A percentile compares a stretch with the other conserved stretches of the same genome.
Evolutionary conservation across 768 basidiomycete species (phyloP).

Genomic region (Suillus placidus): DNA sequence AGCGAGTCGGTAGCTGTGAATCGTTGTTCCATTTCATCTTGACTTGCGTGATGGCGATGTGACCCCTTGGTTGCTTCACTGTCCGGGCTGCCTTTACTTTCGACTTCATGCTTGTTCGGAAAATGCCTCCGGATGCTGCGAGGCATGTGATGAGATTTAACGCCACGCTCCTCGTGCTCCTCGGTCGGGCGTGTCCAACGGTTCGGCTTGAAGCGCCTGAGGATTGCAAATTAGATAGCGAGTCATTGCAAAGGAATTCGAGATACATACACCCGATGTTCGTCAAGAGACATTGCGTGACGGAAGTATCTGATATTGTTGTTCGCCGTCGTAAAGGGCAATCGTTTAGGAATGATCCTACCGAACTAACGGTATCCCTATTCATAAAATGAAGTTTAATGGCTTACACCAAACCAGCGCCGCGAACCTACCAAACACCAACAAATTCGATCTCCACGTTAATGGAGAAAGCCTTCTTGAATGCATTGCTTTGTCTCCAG

Average conservation of each 20-base stretch:
- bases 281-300: conserved; percentile 72
- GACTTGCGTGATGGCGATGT: conserved; percentile 12
- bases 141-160: conserved; percentile 55
- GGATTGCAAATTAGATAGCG: conserved; percentile 40
- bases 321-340: conserved; percentile 70
- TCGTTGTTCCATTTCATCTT: conserved; percentile 44
- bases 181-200: conserved; percentile 45
- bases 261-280: conserved; percentile 51
- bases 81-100: not conserved
- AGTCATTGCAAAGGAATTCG: conserved; percentile 13
- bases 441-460: conserved; percentile 74
- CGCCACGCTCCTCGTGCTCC: conserved; percentile 44
- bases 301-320: conserved; percentile 65
- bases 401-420: not conserved
- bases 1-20: conserved; percentile 38
- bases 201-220: conserved; percentile 36
- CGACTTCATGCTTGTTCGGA: conserved; percentile 19
- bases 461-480: conserved; percentile 78
- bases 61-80: conserved; percentile 5
- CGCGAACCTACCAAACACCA: conserved; percentile 65
- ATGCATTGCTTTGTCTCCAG: conserved; percentile 64
- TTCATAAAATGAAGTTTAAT: conserved; percentile 12
- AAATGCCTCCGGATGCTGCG: conserved; percentile 30
- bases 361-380: conserved; percentile 74
- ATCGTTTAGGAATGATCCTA: conserved; percentile 63